These are phyloP conservation scores for Ramularia endophylla DNA, from an alignment of 2,329 filamentous ascomycete species.

Conservation along the genomic window DNA sequence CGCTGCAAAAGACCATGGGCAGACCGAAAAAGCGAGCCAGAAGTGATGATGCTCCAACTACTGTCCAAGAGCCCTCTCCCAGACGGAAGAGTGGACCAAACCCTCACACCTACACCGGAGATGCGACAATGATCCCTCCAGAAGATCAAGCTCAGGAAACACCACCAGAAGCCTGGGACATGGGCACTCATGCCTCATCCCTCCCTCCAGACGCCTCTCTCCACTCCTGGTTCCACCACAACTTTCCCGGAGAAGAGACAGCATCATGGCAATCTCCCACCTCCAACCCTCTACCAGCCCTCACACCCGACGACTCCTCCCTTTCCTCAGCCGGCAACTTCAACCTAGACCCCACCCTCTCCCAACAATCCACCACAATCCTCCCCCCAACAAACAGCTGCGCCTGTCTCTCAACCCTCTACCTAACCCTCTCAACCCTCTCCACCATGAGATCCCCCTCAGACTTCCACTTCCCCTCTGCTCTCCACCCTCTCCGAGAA, in stretches of 20 bases:
- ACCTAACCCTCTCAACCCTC: slow-evolving; percentile 39
- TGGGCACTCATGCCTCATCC: slow-evolving; percentile 11
- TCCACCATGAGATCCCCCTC: slow-evolving; percentile 32
- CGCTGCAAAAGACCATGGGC: slow-evolving; percentile 45
- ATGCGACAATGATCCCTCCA: background rate
- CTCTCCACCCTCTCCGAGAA: slow-evolving; percentile 36
- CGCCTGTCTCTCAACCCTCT: slow-evolving; percentile 42
- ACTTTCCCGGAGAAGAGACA: background rate
- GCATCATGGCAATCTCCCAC: too few species aligned
- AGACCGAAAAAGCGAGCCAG: slow-evolving; percentile 43
- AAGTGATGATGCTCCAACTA: slow-evolving; percentile 18
- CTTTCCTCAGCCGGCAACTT: slow-evolving; percentile 2
- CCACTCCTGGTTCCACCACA: slow-evolving; percentile 19
- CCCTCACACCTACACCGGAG: background rate
- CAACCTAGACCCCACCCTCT: slow-evolving; percentile 12
- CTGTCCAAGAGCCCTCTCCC: background rate
- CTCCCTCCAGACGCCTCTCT: slow-evolving; percentile 18
- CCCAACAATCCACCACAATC: slow-evolving; percentile 4
- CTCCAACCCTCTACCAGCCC: slow-evolving; percentile 10
- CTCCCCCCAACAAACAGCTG: slow-evolving; percentile 28
- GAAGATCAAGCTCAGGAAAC: background rate
- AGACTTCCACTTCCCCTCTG: slow-evolving; percentile 38
- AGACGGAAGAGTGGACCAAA: background rate
- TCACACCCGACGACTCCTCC: slow-evolving; percentile 19
- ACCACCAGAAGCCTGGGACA: background rate